phyloP scores from a whole-genome alignment of 2,329 filamentous ascomycete genomes.

The Camillea tinctor region DNA sequence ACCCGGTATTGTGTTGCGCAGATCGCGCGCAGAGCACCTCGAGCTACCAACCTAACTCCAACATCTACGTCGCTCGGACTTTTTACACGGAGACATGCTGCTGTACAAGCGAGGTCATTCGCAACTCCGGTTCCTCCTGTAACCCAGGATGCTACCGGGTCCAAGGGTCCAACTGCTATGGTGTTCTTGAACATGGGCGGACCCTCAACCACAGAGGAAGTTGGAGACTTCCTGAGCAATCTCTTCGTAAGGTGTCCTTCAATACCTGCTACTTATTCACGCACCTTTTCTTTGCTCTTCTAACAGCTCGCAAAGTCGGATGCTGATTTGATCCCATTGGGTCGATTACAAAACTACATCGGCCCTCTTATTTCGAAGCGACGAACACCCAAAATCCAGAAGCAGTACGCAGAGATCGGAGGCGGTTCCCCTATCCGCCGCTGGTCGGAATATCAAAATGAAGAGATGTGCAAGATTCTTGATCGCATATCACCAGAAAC shows the following conservation, averaged over 20 bases:
- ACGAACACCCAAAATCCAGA: constrained; percentile 92
- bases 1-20: constrained; percentile 39
- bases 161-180: constrained; percentile 88
- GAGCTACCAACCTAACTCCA: constrained; percentile 13
- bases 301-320: constrained; percentile 64
- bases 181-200: constrained; percentile 99
- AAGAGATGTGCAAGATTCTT: constrained; percentile 96
- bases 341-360: constrained; percentile 84
- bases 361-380: constrained; percentile 83
- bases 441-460: constrained; percentile 93
- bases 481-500: constrained; percentile 89
- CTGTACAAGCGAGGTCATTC: constrained; percentile 44
- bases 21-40: constrained; percentile 35
- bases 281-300: constrained; percentile 1
- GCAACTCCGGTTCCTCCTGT: constrained; percentile 72
- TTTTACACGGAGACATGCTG: constrained; percentile 20
- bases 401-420: constrained; percentile 93
- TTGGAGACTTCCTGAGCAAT: constrained; percentile 83
- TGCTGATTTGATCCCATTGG: constrained; percentile 91
- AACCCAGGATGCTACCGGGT: constrained; percentile 69
- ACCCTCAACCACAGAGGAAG: constrained; percentile 83
- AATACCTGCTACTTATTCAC: not conserved
- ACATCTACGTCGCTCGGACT: constrained; percentile 27
- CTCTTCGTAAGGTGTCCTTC: constrained; percentile 69
- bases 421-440: constrained; percentile 97